Conservation (phyloP, 2,329 filamentous ascomycete species). For the Graphiopsis chlorocephala region DNA sequence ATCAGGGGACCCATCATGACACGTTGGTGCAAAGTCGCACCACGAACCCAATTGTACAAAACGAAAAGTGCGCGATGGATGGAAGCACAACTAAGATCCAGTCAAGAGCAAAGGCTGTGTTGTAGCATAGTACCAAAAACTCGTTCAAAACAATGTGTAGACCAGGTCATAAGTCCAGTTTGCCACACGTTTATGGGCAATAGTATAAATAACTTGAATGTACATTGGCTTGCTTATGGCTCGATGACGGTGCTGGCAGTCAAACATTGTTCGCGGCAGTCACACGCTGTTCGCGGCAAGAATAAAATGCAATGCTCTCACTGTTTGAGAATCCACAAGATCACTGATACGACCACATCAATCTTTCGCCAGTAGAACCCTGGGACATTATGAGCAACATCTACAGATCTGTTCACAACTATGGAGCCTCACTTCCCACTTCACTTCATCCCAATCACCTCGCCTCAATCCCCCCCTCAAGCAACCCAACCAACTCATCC, state of each 20-base stretch:
- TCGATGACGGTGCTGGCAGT: no score
- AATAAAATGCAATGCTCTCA: background rate
- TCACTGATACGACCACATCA: background rate
- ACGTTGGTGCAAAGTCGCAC: background rate
- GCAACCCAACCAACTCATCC: conserved; percentile 7
- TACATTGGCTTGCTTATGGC: background rate
- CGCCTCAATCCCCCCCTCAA: background rate
- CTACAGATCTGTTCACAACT: background rate
- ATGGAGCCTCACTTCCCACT: background rate
- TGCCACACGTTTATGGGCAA: background rate
- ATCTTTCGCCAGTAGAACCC: background rate
- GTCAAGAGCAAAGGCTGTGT: background rate
- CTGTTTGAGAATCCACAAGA: background rate
- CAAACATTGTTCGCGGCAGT: background rate
- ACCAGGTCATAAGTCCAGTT: background rate
- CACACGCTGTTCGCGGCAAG: background rate
- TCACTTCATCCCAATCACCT: background rate
- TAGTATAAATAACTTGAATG: background rate
- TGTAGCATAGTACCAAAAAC: background rate
- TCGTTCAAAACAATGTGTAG: background rate
- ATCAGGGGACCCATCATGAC: background rate
- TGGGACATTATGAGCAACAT: background rate
- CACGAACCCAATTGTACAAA: background rate
- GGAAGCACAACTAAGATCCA: background rate
- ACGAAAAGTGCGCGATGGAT: background rate